Evolutionary conservation across 1,139 yeast species (phyloP).

Genomic region (Debaryomycetaceae sp.): DNA sequence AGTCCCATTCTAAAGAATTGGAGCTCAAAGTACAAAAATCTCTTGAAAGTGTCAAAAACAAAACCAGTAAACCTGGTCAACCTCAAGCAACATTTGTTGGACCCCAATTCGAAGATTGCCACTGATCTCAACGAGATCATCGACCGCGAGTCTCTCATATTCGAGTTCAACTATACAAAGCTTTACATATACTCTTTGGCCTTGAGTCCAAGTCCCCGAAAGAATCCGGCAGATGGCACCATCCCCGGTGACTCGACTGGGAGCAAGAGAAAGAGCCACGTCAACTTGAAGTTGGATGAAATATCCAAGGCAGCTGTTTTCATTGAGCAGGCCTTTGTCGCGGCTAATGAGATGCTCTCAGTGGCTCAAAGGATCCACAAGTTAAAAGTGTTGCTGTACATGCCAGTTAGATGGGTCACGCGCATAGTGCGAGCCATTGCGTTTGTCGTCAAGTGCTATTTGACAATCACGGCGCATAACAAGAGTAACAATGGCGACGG

Average conservation of each 20-base stretch:
- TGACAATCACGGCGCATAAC: conserved; percentile 56
- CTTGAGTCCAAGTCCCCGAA: conserved; percentile 43
- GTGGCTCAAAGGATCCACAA: conserved; percentile 70
- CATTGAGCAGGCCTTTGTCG: conserved; percentile 75
- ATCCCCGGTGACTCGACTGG: conserved; percentile 13
- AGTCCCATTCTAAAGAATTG: conserved; percentile 77
- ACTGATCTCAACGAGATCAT: conserved; percentile 40
- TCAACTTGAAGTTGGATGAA: conserved; percentile 58
- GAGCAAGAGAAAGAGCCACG: conserved; percentile 16
- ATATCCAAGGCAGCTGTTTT: conserved; percentile 70
- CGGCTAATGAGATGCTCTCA: conserved; percentile 76
- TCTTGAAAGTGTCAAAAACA: conserved; percentile 46
- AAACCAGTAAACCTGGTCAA: conserved; percentile 22
- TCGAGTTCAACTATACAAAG: conserved; percentile 82
- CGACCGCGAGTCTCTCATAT: conserved; percentile 67
- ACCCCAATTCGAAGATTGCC: conserved; percentile 33
- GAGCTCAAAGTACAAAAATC: conserved; percentile 58
- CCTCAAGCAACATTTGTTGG: conserved; percentile 29
- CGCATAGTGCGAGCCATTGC: conserved; percentile 89
- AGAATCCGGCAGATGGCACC: conserved; percentile 11
- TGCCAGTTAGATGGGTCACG: conserved; percentile 91
- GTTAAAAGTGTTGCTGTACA: conserved; percentile 59
- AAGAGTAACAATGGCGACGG: conserved; percentile 13
- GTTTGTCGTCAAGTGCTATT: conserved; percentile 78
- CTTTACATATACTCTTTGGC: conserved; percentile 82